Base-by-base conservation (phyloP, 768 basidiomycete genomes). In the Tulasnella sp. region DNA sequence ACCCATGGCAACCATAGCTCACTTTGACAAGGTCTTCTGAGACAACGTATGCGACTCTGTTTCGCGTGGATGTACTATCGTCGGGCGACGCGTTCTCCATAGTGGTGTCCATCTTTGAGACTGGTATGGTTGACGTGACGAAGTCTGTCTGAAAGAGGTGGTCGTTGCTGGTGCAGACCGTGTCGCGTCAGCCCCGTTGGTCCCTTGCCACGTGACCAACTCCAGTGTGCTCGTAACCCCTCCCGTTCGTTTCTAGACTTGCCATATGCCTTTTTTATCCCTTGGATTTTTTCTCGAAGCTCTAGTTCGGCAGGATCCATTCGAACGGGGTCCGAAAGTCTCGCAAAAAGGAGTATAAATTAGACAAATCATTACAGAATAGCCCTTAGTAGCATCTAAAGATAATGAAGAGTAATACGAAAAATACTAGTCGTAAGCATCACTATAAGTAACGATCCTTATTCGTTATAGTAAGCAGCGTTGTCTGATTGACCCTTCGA, bases 21-120 rank as follows among this genome's bases (percentile, higher is more conserved):
- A 89, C 91, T 85, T 89, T 91, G 60, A 87, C 89, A 1, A 92
- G 87, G 37, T 91, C 90, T 73, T 90, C 87, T 0, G 92, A 92
- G 9, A 89, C 90, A 34, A 92, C 85, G 80, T 93, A 92, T 37
- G 84, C 87, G 16, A 90, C 77, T 28, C 64, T 69, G 2, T 37
- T 69, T 37, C 8, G 28, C 11, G 7, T 22, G 54, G 54, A 22
- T 1, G 54, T 22, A 54, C 2, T 11, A 8, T n/a, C 54, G 54
- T n/a, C 22, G 24, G 54, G 11, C 24, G 54, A 54, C n/a, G 54
- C 5, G 54, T 24, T n/a, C n/a, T 54, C 54, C 54, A 46, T 14
- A 16, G 12, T 54, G 20, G 6, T 50, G 11, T 50, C 54, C 54
- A 54, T 54, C 8, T 24, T 54, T 5, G 24, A 54, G 54, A 9